phyloP scores from a whole-genome alignment of 306 rosid species.

The Acacia confusa region DNA sequence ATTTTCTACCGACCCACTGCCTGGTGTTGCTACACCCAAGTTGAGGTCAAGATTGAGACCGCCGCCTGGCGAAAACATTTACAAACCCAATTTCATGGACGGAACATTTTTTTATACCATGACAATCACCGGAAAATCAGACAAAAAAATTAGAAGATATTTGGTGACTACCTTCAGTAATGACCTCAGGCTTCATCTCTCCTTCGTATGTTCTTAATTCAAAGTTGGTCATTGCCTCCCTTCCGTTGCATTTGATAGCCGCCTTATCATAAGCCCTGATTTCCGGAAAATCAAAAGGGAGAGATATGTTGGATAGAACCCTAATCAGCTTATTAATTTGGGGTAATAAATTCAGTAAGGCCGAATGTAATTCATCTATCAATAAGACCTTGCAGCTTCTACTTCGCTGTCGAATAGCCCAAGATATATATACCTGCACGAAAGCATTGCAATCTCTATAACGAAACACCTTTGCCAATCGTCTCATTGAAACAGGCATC shows the following conservation, averaged over 20 bases:
- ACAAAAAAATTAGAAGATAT: constrained; percentile 5
- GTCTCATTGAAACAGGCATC: constrained; percentile 68
- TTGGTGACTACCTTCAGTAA: constrained; percentile 60
- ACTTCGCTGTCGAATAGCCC: constrained; percentile 99
- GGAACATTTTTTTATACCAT: not conserved
- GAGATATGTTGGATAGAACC: constrained; percentile 70
- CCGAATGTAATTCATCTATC: constrained; percentile 85
- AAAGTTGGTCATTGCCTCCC: constrained; percentile 97
- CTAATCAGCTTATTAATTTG: constrained; percentile 72
- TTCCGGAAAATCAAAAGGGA: constrained; percentile 84
- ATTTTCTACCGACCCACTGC: constrained; percentile 50
- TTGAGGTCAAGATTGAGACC: constrained; percentile 84
- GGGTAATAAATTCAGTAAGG: constrained; percentile 71
- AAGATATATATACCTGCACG: constrained; percentile 99
- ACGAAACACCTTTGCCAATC: constrained; percentile 80
- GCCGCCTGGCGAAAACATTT: constrained; percentile 50
- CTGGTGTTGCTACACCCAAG: constrained; percentile 80
- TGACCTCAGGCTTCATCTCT: constrained; percentile 54
- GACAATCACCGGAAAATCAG: constrained; percentile 12
- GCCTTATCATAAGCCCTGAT: constrained; percentile 99
- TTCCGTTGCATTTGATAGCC: constrained; percentile 94
- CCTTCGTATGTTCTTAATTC: constrained; percentile 80
- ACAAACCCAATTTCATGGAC: constrained; percentile 10
- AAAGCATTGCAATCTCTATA: constrained; percentile 87
- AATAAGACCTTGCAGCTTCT: constrained; percentile 99